Percentiles rank a stretch among this genome's conserved stretches.
Conservation (phyloP, 495 filamentous ascomycete species). For the Chaetomium tenue region DNA sequence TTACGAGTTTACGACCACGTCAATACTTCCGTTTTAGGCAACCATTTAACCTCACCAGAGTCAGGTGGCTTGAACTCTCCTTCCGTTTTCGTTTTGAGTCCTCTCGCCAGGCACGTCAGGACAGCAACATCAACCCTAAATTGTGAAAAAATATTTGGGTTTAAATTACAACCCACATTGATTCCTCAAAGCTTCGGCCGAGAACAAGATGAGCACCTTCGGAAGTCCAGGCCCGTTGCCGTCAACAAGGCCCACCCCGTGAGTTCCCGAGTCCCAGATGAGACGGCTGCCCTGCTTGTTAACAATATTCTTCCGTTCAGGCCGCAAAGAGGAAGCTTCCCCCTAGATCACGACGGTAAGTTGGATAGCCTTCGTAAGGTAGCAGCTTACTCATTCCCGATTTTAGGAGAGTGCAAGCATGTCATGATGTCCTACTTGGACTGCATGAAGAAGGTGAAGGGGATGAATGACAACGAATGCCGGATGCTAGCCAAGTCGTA, state of each 20-base stretch:
- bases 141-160: neutral
- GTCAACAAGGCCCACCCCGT: conserved; percentile 75
- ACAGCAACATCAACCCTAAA: neutral
- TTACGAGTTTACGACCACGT: neutral
- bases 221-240: conserved; percentile 74
- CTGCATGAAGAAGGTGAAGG: conserved; percentile 77
- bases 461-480: conserved; percentile 83
- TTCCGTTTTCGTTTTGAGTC: neutral
- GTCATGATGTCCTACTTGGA: conserved; percentile 78
- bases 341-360: conserved; percentile 90
- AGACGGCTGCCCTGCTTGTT: conserved; percentile 12
- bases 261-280: conserved; percentile 39
- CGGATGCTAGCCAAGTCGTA: conserved; percentile 83
- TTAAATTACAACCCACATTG: too few relatives aligned
- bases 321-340: conserved; percentile 93
- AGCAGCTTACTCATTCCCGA: conserved; percentile 14
- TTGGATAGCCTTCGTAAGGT: neutral
- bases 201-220: conserved; percentile 56
- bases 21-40: neutral
- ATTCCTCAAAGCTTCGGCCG: too few relatives aligned
- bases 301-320: conserved; percentile 31
- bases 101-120: neutral
- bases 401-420: conserved; percentile 83
- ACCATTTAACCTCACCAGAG: neutral
- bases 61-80: neutral